Evolutionary conservation across 1,139 yeast species (phyloP), one percentile per base, ranked within the genome.

Genomic region (Suhomyces panamericanus): DNA sequence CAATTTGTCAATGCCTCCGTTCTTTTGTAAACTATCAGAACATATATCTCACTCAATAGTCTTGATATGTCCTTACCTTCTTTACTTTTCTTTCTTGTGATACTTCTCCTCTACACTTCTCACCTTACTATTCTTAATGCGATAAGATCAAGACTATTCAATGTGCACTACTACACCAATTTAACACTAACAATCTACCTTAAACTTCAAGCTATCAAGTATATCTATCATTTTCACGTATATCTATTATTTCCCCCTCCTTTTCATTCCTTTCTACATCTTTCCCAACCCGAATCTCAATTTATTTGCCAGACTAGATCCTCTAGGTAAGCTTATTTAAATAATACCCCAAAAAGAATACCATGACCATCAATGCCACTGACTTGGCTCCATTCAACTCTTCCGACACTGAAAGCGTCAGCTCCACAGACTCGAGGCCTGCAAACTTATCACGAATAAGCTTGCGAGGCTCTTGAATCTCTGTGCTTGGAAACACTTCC

Each of bases 331-430:
- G 35, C 29, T 39, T 40, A 34, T 42, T 41, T 27, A 47, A 42
- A 11, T 42, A 38, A 29, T 47, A 47, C 1, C 50, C 50, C 29
- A 47, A 39, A 16, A 45, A 35, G 20, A 47, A 39, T 11, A 45
- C 48, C 38, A 42, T 28, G 22, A 47, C 41, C 40, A 46, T 44
- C 29, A 47, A 31, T 7, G 48, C 48, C 14, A 47, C 41, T 3
- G 48, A 42, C 28, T 32, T 42, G n/a, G 43, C 43, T 8, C 48
- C 52, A 35, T 49, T 42, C 33, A 42, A 35, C 30, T 47, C 48
- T 12, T 38, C 43, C 7, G 47, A 44, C 17, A 41, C 47, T 14
- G 46, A 41, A 15, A 46, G 32, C 3, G 42, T 39, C 35, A 35
- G 49, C 14, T 46, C 39, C 1, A 43, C 44, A 10, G 43, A 34